These are phyloP conservation scores for Choiromyces venosus DNA, from an alignment of 495 filamentous ascomycete species.

Conservation along the genomic window DNA sequence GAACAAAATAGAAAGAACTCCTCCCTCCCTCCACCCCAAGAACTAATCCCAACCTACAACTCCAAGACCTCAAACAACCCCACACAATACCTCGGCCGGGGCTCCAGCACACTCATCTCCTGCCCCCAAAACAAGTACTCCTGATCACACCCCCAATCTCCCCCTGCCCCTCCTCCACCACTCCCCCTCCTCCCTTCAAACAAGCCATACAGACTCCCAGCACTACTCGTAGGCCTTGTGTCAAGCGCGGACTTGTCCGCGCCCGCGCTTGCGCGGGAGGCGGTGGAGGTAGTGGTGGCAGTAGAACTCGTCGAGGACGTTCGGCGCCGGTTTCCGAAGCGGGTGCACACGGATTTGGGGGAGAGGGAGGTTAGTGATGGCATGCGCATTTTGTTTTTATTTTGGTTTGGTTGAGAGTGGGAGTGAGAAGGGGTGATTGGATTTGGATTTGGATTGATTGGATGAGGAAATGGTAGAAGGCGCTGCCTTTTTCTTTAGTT, in stretches of 20 bases:
- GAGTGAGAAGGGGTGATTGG: neutral
- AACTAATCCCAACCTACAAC: neutral
- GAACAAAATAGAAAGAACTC: neutral
- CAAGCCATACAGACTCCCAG: conserved; percentile 8
- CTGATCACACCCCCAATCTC: too few relatives aligned
- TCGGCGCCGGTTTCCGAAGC: conserved; percentile 4
- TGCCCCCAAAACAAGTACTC: too few relatives aligned
- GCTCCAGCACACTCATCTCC: conserved; percentile 14
- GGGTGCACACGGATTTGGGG: conserved; percentile 9
- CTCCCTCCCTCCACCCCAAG: neutral
- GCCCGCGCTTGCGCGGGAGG: neutral
- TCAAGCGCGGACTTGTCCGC: neutral
- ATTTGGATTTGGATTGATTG: neutral
- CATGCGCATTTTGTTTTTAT: conserved; percentile 9
- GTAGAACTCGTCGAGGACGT: conserved; percentile 7
- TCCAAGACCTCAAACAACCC: conserved; percentile 19
- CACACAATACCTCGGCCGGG: conserved; percentile 11
- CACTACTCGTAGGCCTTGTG: neutral
- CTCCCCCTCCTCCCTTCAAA: neutral
- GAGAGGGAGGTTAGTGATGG: conserved; percentile 16
- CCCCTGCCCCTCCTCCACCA: neutral
- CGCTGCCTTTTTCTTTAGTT: conserved; percentile 4
- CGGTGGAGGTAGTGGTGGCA: neutral
- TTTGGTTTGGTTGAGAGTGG: neutral
- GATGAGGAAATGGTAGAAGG: neutral